Base-by-base conservation (phyloP, 345 rosid species). In the Aquilaria sinensis region DNA sequence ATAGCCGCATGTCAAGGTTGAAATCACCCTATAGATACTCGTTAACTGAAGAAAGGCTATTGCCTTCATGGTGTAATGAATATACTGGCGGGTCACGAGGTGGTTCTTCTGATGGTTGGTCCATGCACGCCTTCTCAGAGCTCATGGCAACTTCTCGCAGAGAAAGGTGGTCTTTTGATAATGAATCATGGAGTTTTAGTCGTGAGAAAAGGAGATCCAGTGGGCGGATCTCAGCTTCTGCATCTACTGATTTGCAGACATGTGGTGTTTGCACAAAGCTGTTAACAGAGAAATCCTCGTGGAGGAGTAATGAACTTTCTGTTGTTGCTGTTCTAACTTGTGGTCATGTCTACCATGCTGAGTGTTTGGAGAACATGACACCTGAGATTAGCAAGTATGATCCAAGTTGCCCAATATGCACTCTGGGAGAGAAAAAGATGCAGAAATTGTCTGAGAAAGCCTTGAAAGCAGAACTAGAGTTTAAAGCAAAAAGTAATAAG, bases 261-360 rank as follows among this genome's bases (percentile, higher is more conserved):
- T 95, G 99, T 71, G 96, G 99, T 65, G 79, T 91, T 72, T 95
- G 99, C 84, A 77, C 77, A 6, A 91, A 85, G 80, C 79, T 76
- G 46, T 81, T 91, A 77, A 67, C 91, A 9, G 96, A 91, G 73
- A 83, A 73, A 80, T 91, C 92, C 31, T 69, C 79, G 58, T 91
- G 94, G 94, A 77, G 94, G 69, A 78, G 83, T 67, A 86, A 79
- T 52, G 96, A 88, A 72, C 83, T 79, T 51, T 72, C 87, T 52
- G 87, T 87, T 23, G 96, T 88, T 43, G 77, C 97, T 14, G 81
- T 95, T 66, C 76, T 95, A 68, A 78, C 75, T 12, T 95, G 99
- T 60, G 97, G 97, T n/a, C 99, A 95, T 80, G 88, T 81, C 66
- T 95, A 85, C 73, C 99, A 95, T 61, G 96, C 96, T 47, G 99